These are phyloP conservation scores for Glycine soja DNA, from an alignment of 306 rosid species.

Conservation along the genomic window DNA sequence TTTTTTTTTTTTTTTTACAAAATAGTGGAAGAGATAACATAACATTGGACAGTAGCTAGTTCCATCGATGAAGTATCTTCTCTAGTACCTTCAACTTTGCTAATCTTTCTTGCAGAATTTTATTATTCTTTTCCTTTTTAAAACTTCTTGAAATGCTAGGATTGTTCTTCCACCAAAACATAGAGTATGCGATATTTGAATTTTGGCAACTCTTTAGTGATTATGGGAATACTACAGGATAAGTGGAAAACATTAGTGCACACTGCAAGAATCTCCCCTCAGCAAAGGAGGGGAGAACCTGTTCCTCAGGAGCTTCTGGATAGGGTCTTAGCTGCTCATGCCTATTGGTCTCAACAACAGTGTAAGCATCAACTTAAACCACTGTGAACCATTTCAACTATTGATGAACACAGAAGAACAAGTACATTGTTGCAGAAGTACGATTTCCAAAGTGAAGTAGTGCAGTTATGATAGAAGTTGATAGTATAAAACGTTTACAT, in stretches of 20 bases:
- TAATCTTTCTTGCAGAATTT: not conserved
- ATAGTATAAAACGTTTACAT: constrained; percentile 41
- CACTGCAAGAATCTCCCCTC: constrained; percentile 84
- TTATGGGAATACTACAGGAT: constrained; percentile 56
- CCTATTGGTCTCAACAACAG: constrained; percentile 78
- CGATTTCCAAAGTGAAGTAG: constrained; percentile 10
- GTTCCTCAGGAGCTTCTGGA: constrained; percentile 87
- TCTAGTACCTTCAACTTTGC: constrained; percentile 19
- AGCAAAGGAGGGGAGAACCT: constrained; percentile 81
- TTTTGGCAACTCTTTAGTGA: not conserved
- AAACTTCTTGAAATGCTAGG: constrained; percentile 17
- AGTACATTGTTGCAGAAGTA: constrained; percentile 30
- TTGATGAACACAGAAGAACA: constrained; percentile 39
- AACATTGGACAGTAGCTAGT: not conserved
- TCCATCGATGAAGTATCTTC: constrained; percentile 3
- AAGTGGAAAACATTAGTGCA: constrained; percentile 91
- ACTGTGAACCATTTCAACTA: constrained; percentile 44
- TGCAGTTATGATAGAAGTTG: constrained; percentile 44
- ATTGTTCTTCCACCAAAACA: not conserved
- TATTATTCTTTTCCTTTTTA: not conserved
- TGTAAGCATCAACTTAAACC: constrained; percentile 58
- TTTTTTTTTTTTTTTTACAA: constrained; percentile 8
- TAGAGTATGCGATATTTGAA: constrained; percentile 22
- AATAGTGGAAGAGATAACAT: constrained; percentile 16
- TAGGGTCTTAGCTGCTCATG: constrained; percentile 76